Conservation (phyloP, 1,139 yeast genomes). For the Candida tropicalis region DNA sequence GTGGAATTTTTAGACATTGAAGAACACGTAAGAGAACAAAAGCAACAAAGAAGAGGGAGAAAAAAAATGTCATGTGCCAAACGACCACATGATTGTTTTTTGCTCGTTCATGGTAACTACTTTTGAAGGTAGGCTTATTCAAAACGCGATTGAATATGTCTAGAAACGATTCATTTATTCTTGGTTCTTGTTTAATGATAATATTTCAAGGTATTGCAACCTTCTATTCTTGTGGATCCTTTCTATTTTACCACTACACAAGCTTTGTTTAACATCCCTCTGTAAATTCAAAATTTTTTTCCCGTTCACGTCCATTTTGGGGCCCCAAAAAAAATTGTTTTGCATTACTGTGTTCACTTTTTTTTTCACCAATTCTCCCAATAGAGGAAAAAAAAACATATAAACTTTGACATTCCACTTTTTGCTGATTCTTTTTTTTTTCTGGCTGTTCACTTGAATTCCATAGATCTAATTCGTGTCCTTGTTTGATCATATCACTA, state of each 20-base stretch:
- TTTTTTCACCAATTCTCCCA: conserved; percentile 1
- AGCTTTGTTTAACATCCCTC: too few species aligned
- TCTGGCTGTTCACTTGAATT: neutral
- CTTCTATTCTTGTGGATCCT: neutral
- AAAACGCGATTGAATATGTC: too few species aligned
- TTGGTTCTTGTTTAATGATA: too few species aligned
- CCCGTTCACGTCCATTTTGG: conserved; percentile 3
- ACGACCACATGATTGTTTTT: neutral
- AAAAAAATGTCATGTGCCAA: conserved; percentile 2
- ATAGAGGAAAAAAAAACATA: neutral
- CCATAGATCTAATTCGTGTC: neutral
- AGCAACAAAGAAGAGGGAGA: neutral
- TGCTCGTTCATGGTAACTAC: neutral
- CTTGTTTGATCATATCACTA: neutral
- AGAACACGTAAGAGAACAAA: too few species aligned
- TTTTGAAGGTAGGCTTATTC: neutral
- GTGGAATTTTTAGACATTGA: neutral
- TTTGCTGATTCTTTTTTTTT: neutral
- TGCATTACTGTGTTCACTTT: conserved; percentile 8
- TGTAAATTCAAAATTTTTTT: neutral
- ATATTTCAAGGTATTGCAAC: too few species aligned
- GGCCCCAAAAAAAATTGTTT: neutral
- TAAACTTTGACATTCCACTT: conserved; percentile 2
- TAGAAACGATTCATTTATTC: too few species aligned
- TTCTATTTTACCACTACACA: neutral